Base-by-base conservation (phyloP, 495 filamentous ascomycete species). In the Poronia punctata region DNA sequence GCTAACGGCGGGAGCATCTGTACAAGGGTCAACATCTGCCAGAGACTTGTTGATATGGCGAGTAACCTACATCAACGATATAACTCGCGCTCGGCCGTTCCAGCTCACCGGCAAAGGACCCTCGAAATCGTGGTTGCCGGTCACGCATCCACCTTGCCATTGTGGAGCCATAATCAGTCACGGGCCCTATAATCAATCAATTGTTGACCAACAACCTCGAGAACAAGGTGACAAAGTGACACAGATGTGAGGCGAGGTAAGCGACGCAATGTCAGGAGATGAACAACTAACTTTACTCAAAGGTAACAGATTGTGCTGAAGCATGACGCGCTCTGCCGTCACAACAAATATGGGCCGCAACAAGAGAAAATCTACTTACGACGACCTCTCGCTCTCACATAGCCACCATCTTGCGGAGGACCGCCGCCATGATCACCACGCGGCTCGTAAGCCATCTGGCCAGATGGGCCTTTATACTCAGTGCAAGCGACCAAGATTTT, bases 121-220 rank as follows among this genome's bases (percentile, higher is more conserved):
- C 78, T 56, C 78, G 79, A 64, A 83, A 94, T 46, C 75, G 74
- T 11, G 87, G 84, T 49, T 80, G 75, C 21, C 90, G 79, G 57
- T 85, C 78, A 51, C 82, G 83, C 84, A 95, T 88, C 84, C 85
- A 98, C 64, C 89, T 84, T 36, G 87, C 81, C 59, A 94, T 76
- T 5, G 87, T 92, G 7, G 90, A 84, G 46, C 89, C 86, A 76
- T 96, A 96, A 60, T 98, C 92, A 11, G 92, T 97, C 5, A 95
- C 86, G 36, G 90, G 80, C 18, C 84, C 84, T 88, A 47, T 31
- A 20, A 15, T 24, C 10, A 35, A 9, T 29, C 5, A 4, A 18
- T 14, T 5, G 43, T 71, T 48, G n/a, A 66, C 54, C 34, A 43
- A 31, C 2, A 1, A 23, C 24, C 24, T 7, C n/a, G 24, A n/a